Conservation (phyloP, 768 basidiomycete genomes). For the Serpula lacrymans region DNA sequence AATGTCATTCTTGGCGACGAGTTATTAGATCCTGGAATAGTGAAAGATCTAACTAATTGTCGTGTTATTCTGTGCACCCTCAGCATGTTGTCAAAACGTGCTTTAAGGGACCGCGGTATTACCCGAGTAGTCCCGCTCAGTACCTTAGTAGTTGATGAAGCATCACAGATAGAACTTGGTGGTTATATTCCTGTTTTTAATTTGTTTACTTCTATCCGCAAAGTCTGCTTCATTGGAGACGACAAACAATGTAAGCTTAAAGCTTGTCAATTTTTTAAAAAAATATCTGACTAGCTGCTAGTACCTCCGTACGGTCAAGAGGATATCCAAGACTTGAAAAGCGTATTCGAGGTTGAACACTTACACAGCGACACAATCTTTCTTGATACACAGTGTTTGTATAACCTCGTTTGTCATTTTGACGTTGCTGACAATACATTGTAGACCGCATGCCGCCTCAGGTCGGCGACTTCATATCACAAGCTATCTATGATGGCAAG, state of each 20-base stretch:
- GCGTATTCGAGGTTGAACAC: slow-evolving; percentile 76
- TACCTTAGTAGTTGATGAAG: slow-evolving; percentile 62
- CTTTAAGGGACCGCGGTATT: slow-evolving; percentile 13
- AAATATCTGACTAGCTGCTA: slow-evolving; percentile 34
- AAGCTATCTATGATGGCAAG: slow-evolving; percentile 56
- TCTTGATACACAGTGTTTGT: slow-evolving; percentile 73
- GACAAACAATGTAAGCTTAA: slow-evolving; percentile 54
- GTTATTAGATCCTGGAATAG: slow-evolving; percentile 20
- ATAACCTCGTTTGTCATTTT: not conserved
- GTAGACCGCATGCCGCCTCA: slow-evolving; percentile 83
- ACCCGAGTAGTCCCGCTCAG: slow-evolving; percentile 35
- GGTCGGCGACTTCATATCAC: slow-evolving; percentile 71
- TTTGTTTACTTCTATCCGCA: slow-evolving; percentile 36
- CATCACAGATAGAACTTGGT: slow-evolving; percentile 61
- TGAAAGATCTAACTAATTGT: slow-evolving; percentile 34
- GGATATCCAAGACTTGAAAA: slow-evolving; percentile 58
- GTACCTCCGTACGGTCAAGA: slow-evolving; percentile 83
- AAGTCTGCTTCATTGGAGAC: slow-evolving; percentile 64
- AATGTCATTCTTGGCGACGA: slow-evolving; percentile 53
- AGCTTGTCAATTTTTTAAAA: slow-evolving; percentile 24
- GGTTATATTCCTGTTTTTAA: slow-evolving; percentile 44
- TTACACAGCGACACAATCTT: slow-evolving; percentile 48
- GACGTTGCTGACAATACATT: slow-evolving; percentile 10
- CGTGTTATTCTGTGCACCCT: slow-evolving; percentile 74
- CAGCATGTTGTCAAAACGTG: slow-evolving; percentile 60